phyloP scores from a whole-genome alignment of 2,329 filamentous ascomycete species.

The Pochonia chlamydosporia region DNA sequence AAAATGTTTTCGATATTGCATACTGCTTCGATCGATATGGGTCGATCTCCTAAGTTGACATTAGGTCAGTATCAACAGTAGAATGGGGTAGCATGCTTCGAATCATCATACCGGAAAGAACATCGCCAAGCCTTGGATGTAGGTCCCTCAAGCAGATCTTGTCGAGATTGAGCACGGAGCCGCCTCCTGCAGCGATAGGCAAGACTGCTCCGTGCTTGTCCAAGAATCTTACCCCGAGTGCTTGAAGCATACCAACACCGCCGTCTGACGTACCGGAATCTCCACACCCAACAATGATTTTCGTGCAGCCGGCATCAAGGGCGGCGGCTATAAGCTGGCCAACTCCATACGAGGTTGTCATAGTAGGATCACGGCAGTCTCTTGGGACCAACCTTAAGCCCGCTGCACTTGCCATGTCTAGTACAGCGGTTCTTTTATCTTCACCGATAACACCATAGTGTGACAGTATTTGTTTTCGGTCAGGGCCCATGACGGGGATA shows the following conservation, averaged over 20 bases:
- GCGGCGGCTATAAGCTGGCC: conserved; percentile 42
- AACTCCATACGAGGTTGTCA: conserved; percentile 46
- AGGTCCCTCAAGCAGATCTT: neutral
- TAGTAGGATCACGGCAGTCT: conserved; percentile 35
- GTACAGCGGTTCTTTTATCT: conserved; percentile 32
- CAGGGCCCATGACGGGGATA: neutral
- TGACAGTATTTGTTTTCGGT: neutral
- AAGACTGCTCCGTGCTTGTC: conserved; percentile 30
- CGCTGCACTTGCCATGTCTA: conserved; percentile 49
- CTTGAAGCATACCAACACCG: conserved; percentile 48
- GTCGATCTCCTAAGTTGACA: conserved; percentile 7
- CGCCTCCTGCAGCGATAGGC: conserved; percentile 33
- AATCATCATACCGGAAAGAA: too few relatives aligned
- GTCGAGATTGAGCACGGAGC: neutral
- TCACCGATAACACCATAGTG: neutral
- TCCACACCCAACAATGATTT: conserved; percentile 45
- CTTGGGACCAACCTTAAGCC: conserved; percentile 43
- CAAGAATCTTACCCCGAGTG: conserved; percentile 39
- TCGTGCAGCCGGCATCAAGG: conserved; percentile 36
- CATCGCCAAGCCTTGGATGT: neutral
- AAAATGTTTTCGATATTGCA: conserved; percentile 48
- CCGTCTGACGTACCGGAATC: conserved; percentile 50
- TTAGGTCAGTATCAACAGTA: too few relatives aligned
- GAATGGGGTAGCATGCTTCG: too few relatives aligned
- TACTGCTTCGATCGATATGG: conserved; percentile 41